Evolutionary conservation across 208 protist genomes (phyloP).

Genomic region (Leptomonas seymouri): DNA sequence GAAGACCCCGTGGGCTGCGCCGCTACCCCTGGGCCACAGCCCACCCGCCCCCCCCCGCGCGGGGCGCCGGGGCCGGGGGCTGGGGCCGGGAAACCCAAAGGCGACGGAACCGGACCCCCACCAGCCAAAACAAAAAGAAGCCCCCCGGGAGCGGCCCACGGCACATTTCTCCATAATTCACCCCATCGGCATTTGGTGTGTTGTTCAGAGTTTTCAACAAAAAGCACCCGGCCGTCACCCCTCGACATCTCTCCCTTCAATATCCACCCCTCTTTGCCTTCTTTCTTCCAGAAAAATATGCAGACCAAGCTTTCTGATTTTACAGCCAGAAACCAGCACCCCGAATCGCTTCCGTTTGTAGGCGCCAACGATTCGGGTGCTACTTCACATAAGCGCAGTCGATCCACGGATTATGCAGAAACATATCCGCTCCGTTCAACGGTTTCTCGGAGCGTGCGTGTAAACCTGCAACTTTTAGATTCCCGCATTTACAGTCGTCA

Average conservation of each 20-base stretch:
- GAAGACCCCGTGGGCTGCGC: too few species aligned
- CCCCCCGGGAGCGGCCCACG: too few species aligned
- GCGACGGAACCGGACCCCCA: too few species aligned
- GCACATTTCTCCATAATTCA: too few species aligned
- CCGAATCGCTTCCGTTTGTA: background rate
- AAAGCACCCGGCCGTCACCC: background rate
- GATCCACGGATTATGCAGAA: background rate
- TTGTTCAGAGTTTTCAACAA: background rate
- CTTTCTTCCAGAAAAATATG: background rate
- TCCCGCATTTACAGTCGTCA: background rate
- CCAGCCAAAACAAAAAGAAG: too few species aligned
- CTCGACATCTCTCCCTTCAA: background rate
- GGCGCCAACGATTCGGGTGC: background rate
- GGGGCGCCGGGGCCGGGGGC: too few species aligned
- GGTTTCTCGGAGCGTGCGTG: background rate
- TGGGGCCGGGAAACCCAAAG: too few species aligned
- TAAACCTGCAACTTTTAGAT: constrained; percentile 3
- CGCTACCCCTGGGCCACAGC: too few species aligned
- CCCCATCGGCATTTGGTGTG: too few species aligned
- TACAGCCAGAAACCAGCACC: background rate
- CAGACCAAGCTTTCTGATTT: constrained; percentile 6
- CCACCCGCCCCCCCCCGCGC: too few species aligned
- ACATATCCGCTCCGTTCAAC: background rate
- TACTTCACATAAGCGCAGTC: background rate
- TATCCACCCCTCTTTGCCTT: constrained; percentile 6